Percentiles rank a stretch among this genome's conserved stretches.
Conservation (phyloP, 805 yeast genomes). For the Starmerella geochares region DNA sequence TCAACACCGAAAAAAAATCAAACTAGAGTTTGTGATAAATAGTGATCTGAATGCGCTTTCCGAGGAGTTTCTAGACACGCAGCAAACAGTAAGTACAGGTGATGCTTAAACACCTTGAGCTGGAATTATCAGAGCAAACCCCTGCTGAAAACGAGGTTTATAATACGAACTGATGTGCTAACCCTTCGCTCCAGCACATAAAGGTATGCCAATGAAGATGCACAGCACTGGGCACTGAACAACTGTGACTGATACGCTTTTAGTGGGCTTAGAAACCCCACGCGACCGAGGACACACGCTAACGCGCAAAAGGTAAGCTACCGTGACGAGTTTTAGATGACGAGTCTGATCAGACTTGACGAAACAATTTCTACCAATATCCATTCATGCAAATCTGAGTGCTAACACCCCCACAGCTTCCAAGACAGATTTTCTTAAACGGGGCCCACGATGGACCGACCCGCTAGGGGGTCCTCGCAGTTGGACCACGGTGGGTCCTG, state of each 20-base stretch:
- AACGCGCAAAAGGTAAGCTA: conserved; percentile 26
- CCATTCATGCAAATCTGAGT: conserved; percentile 95
- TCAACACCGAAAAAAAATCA: conserved; percentile 41
- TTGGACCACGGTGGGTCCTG: conserved; percentile 14
- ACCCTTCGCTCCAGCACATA: conserved; percentile 9
- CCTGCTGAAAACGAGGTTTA: conserved; percentile 60
- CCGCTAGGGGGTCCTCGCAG: conserved; percentile 14
- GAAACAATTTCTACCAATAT: conserved; percentile 51
- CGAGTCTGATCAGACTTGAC: conserved; percentile 98
- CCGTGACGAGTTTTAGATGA: conserved; percentile 67
- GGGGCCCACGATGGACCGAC: not conserved
- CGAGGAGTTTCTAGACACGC: conserved; percentile 20
- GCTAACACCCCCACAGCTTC: conserved; percentile 24
- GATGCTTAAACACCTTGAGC: conserved; percentile 64
- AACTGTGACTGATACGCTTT: conserved; percentile 88
- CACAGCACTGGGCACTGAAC: conserved; percentile 99
- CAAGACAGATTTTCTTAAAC: not conserved
- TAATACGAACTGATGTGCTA: conserved; percentile 29
- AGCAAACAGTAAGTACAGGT: conserved; percentile 26
- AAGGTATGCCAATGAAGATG: conserved; percentile 51
- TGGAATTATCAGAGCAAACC: conserved; percentile 94
- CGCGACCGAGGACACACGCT: conserved; percentile 53
- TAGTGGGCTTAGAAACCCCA: conserved; percentile 98
- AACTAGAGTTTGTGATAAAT: conserved; percentile 57
- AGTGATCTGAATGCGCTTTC: conserved; percentile 40